Evolutionary conservation across 768 basidiomycete genomes (phyloP), one percentile per base, ranked within the genome.

Genomic region (Suillus cothurnatus): DNA sequence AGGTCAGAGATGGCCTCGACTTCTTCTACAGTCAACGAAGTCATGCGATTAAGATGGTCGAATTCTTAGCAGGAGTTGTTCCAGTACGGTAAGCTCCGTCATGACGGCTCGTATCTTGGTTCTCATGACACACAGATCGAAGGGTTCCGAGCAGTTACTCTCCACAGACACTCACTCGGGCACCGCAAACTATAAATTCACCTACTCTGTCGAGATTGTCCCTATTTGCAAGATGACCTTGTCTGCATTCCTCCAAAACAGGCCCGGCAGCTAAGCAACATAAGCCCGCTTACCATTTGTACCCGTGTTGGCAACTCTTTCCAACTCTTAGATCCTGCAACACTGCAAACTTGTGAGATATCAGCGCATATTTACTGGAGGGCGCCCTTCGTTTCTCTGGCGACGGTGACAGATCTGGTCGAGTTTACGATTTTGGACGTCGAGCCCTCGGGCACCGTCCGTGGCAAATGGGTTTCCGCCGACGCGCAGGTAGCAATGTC

Each of bases 151-250:
- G 77, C 97, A 97, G 75, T 82, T 99, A 11, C 85, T 99, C 36
- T 97, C 96, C 8, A 83, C 90, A 28, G 97, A 99, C 75, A 94
- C 91, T 2, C 97, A 99, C 76, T 87, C 91, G 57, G 87, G 86
- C 69, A 97, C 95, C 4, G 92, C 97, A 39, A 98, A 94, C 79
- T 97, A 93, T 85, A 99, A 97, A 79, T 96, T 93, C 78, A 95
- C 95, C 6, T 99, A 94, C 82, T 97, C 96, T 6, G 93, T 99
- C 69, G 97, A 99, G 79, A 97, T 99, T 73, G 87, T 91, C 5
- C 95, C 97, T 0, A 88, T 99, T 63, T 99, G 97, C 83, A 98
- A 98, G 97, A 99, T 74, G 97, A 99, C 78, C 86, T 99, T 32
- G 91, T 99, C 26, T 94, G 93, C 74, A 83, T 99, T 41, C 94